These are phyloP conservation scores for Alternaria brassicicola DNA, from an alignment of 2,329 filamentous ascomycete genomes.

Conservation along the genomic window DNA sequence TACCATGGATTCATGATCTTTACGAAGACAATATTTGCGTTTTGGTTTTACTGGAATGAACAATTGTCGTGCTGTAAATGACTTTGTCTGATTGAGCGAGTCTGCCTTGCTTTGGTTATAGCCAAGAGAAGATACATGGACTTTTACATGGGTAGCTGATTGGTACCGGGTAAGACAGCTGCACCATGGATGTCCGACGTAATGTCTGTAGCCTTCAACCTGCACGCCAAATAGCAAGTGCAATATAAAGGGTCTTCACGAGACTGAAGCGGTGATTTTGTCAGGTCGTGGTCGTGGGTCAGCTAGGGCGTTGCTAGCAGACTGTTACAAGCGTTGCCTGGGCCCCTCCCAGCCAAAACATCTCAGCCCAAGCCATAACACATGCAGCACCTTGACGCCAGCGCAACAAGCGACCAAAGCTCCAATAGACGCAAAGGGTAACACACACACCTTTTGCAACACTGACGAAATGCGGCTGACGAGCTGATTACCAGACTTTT, in stretches of 20 bases:
- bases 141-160: constrained; percentile 16
- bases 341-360: constrained; percentile 25
- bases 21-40: constrained; percentile 16
- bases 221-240: not conserved
- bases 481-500: constrained; percentile 21
- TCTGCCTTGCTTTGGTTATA: constrained; percentile 3
- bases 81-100: not conserved
- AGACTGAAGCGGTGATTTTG: not conserved
- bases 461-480: constrained; percentile 30
- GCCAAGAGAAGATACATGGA: constrained; percentile 3
- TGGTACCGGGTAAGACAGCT: constrained; percentile 15
- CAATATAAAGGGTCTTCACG: not conserved
- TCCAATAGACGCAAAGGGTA: constrained; percentile 23
- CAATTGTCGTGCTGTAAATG: not conserved
- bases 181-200: constrained; percentile 19
- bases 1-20: constrained; percentile 42
- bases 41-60: not conserved
- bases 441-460: constrained; percentile 16
- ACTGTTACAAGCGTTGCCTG: constrained; percentile 17
- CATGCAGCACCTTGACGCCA: constrained; percentile 23
- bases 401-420: constrained; percentile 19
- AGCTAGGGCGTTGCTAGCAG: constrained; percentile 17
- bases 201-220: not conserved
- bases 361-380: constrained; percentile 26
- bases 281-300: not conserved